Evolutionary conservation across 148 eudicot species (phyloP), one percentile per base, ranked within the genome.

Genomic region (Chenopodium suecicum): DNA sequence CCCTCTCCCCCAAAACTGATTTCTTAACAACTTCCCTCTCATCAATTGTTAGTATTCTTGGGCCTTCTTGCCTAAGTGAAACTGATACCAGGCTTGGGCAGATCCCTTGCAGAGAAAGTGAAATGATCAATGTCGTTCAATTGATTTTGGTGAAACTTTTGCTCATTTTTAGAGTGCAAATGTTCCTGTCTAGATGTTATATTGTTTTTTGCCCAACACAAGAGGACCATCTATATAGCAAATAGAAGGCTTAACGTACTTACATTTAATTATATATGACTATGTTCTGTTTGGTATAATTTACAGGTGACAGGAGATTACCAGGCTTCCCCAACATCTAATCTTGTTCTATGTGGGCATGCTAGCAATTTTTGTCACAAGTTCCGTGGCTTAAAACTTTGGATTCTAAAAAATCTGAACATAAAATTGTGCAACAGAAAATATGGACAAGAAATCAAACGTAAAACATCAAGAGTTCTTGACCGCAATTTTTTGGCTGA

Each of bases 341-440:
- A 71, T 70, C 41, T 66, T 72, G 72, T 72, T 71, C 65, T 76
- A 46, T 54, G 54, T 72, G 83, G 81, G 54, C 77, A 41, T 76
- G 64, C 54, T 79, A 75, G 50, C 78, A 71, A 79, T 65, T 64
- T 76, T 41, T 85, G 71, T 52, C 78, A 44, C 19, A 76, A 50
- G 27, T 82, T 85, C 73, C 52, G 48, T 41, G 69, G 80, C n/a
- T 66, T 85, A 23, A 79, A 85, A 32, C 56, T 71, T 70, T 79
- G 70, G 83, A 64, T 79, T 65, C 63, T 23, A 14, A 70, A 63
- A 31, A 82, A 75, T 72, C 70, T 85, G n/a, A 77, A 76, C 41
- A 50, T 76, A 67, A 64, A 23, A 77, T 41, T 52, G 37, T 56
- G 56, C 70, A 44, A 23, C 71, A 78, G 79, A 79, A 85, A 70